Base-by-base conservation (phyloP, 192 early-diverging fungal genomes). In the Entomortierella lignicola region DNA sequence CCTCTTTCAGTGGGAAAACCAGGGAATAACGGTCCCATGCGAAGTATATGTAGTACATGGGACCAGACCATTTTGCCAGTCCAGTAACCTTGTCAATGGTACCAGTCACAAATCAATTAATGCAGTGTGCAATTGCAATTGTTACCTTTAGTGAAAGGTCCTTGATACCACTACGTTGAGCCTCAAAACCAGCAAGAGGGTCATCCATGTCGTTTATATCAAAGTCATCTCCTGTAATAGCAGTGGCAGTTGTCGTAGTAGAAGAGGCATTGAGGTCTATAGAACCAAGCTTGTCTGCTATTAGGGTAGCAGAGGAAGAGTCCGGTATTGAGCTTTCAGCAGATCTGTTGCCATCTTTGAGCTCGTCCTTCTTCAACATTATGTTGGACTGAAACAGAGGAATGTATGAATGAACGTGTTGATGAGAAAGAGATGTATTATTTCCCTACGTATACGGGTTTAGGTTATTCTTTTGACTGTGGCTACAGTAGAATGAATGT, bases 151-250 rank as follows among this genome's bases (percentile, higher is more conserved):
- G 43, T 11, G 75, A 79, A 25, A 79, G 47, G 25, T 79, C 75
- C 32, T 79, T 79, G 31, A 79, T 79, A 34, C 75, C 75, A 55
- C 75, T 79, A 52, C 75, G 66, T 27, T 79, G 75, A 12, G 75
- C 75, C 68, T 79, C 75, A 50, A 79, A 79, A 26, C 75, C 75
- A 23, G 75, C 75, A 20, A 79, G 63, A 17, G 75, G 75, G 26
- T 79, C 75, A 50, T 79, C 75, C 60, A 79, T 79, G 52, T 79
- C 75, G 48, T 79, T 79, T 6, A 79, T 25, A 42, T 79, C 75
- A 69, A 77, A 77, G 30, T 68, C 66, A 29, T 77, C 60, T 37
- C 34, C 34, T 37, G 34, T 4, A 37, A 10, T 10, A 10, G 34
- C 34, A 37, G 60, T 30, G 1, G 41, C 29, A 13, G 23, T n/a